These are phyloP conservation scores for Aspergillus hiratsukae DNA, from an alignment of 2,329 filamentous ascomycete genomes.

Conservation along the genomic window DNA sequence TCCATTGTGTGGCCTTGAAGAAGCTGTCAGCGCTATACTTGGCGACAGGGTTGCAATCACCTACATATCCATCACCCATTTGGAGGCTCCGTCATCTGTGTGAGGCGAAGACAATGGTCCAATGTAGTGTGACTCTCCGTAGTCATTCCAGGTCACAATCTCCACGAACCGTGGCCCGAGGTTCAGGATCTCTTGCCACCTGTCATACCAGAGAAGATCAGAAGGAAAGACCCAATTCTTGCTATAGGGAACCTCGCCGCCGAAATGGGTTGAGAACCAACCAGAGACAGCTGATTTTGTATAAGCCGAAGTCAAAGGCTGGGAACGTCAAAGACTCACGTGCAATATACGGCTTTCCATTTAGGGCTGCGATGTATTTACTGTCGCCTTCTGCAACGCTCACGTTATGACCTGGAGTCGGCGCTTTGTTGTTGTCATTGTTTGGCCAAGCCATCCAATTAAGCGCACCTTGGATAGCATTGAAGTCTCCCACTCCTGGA, in stretches of 20 bases:
- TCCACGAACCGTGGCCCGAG: constrained; percentile 48
- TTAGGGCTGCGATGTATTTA: constrained; percentile 29
- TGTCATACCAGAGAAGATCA: constrained; percentile 43
- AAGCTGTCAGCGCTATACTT: background rate
- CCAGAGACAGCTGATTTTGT: constrained; percentile 36
- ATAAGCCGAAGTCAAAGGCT: background rate
- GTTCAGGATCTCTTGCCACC: constrained; percentile 40
- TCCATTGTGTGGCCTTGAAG: constrained; percentile 45
- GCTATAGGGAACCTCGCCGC: constrained; percentile 41
- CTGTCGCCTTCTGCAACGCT: constrained; percentile 39
- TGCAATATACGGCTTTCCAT: constrained; percentile 47
- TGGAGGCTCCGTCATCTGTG: constrained; percentile 40
- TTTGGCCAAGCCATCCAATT: constrained; percentile 45
- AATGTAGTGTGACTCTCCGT: constrained; percentile 54
- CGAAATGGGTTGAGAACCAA: constrained; percentile 52
- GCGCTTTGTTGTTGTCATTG: constrained; percentile 48
- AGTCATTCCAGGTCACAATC: constrained; percentile 49
- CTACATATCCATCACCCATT: constrained; percentile 49
- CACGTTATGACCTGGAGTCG: constrained; percentile 35
- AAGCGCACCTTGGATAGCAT: constrained; percentile 38
- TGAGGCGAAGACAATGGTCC: constrained; percentile 44
- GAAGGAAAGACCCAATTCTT: constrained; percentile 52
- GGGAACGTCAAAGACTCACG: constrained; percentile 24
- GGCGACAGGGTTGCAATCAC: constrained; percentile 5
- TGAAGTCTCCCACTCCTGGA: constrained; percentile 37